These are phyloP conservation scores for Ceriops zippeliana DNA, from an alignment of 345 rosid genomes.

Conservation along the genomic window DNA sequence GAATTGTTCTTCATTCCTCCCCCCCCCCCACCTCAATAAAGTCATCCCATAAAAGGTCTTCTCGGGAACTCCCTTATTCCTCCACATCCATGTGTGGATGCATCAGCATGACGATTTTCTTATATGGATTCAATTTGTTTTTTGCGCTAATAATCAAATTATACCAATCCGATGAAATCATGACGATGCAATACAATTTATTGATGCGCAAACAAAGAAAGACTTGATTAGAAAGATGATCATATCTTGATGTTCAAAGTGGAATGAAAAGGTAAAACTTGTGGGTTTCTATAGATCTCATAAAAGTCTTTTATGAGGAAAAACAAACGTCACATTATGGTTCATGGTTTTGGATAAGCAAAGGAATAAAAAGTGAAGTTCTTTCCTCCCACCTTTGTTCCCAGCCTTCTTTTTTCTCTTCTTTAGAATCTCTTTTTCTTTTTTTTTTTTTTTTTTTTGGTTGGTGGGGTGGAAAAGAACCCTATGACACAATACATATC, in stretches of 20 bases:
- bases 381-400: neutral
- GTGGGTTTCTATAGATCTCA: neutral
- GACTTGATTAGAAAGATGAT: no score
- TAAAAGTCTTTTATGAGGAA: neutral
- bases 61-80: constrained; percentile 11
- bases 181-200: neutral
- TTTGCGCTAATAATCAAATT: neutral
- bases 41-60: neutral
- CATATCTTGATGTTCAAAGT: neutral
- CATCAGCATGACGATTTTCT: constrained; percentile 19
- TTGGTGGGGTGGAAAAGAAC: constrained; percentile 9
- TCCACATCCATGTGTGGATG: neutral
- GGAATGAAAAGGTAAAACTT: neutral
- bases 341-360: neutral
- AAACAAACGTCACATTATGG: neutral
- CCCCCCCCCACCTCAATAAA: neutral
- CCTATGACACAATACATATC: constrained; percentile 1
- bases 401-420: neutral
- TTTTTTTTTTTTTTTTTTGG: neutral
- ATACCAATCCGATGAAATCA: neutral
- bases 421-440: constrained; percentile 8
- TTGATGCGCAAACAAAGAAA: no score
- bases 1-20: neutral
- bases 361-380: constrained; percentile 1
- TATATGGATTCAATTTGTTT: neutral